Base-by-base conservation (phyloP, 2,329 filamentous ascomycete genomes). In the Alternaria viburni region DNA sequence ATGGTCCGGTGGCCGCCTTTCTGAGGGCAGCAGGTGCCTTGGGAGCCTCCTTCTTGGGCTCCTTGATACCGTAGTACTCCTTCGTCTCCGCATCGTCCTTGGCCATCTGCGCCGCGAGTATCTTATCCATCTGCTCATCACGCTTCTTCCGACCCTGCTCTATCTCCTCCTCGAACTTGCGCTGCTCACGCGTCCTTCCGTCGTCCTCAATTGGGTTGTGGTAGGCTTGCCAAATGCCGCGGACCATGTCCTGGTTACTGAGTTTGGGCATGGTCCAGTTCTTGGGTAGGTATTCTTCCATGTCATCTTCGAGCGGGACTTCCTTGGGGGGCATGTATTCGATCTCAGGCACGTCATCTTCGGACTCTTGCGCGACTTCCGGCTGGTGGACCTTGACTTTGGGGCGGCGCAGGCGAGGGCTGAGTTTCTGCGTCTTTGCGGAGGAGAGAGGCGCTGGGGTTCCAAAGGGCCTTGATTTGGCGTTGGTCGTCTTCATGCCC, bases 401-500 rank as follows among this genome's bases (percentile, higher is more conserved):
- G 69, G 84, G 76, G 77, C 84, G 74, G 75, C 79, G 78, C 72
- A 83, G 62, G 83, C 90, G 89, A 5, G 85, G 83, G 15, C 87
- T 90, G 1, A 88, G 88, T 79, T 89, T 90, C 67, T 88, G 86
- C 0, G 89, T 89, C 80, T 89, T 90, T 65, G 90, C 89, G 11
- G 77, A 76, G 61, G 76, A 69, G 87, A 89, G 90, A 30, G 87
- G 89, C 28, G 87, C 89, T 7, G 87, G 87, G 5, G 89, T 90
- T 67, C 91, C 89, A 69, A 89, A 86, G 54, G 85, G 86, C 76
- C 85, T 88, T 63, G 90, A 87, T 83, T 97, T 98, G 57, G 92
- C 93, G 80, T 99, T 99, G 56, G 96, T 98, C 1, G 95, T 98
- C 81, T 99, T 99, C 85, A 93, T 91, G 32, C 95, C 95, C 51